phyloP scores from a whole-genome alignment of 306 rosid species.

The Vachellia pachyceras region DNA sequence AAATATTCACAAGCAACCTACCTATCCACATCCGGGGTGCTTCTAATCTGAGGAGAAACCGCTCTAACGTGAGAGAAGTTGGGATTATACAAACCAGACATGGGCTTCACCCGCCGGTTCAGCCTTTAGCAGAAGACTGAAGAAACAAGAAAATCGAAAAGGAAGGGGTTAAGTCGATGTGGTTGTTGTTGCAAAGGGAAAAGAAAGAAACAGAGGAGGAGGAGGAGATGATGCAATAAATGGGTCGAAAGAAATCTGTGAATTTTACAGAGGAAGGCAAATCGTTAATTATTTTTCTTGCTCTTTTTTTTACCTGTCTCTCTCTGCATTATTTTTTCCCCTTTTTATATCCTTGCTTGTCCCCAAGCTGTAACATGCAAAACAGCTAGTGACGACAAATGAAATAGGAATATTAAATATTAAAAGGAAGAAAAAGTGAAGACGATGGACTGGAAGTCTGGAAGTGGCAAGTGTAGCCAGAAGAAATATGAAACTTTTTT shows the following conservation, averaged over 20 bases:
- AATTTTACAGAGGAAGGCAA: constrained; percentile 53
- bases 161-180: constrained; percentile 62
- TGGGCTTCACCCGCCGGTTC: constrained; percentile 26
- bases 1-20: constrained; percentile 21
- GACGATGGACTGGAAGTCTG: constrained; percentile 33
- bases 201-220: constrained; percentile 60
- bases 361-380: constrained; percentile 27
- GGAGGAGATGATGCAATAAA: constrained; percentile 60
- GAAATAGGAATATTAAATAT: background rate
- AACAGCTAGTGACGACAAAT: background rate
- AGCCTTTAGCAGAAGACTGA: constrained; percentile 56
- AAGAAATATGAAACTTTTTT: no score
- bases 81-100: constrained; percentile 94
- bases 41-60: constrained; percentile 95
- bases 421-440: constrained; percentile 16
- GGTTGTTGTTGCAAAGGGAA: constrained; percentile 60
- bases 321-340: constrained; percentile 20
- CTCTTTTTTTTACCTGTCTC: background rate
- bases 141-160: constrained; percentile 53
- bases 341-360: constrained; percentile 24
- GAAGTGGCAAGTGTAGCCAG: no score
- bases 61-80: constrained; percentile 98
- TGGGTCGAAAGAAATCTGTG: constrained; percentile 50
- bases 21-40: constrained; percentile 87
- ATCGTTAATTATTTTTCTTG: constrained; percentile 48